These are phyloP conservation scores for Balamuthia mandrillaris DNA, from an alignment of 208 protist genomes.

Conservation along the genomic window DNA sequence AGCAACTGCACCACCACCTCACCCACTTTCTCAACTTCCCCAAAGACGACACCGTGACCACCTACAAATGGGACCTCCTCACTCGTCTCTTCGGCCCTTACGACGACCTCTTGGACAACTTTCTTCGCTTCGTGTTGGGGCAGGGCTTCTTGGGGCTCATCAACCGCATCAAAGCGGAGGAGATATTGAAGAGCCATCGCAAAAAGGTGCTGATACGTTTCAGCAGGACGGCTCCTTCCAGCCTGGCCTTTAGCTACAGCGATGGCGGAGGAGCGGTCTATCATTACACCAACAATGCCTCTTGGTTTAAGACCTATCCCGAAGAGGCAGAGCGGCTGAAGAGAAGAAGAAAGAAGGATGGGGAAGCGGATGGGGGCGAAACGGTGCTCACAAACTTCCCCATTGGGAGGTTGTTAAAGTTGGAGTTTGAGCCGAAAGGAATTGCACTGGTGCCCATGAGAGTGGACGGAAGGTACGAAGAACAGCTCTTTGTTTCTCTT, in stretches of 20 bases:
- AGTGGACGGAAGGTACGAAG: conserved; percentile 3
- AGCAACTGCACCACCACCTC: conserved; percentile 7
- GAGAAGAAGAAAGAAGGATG: too few species aligned
- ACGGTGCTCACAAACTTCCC: too few species aligned
- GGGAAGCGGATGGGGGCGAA: too few species aligned
- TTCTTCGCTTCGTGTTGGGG: neutral
- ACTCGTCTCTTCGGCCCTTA: conserved; percentile 15
- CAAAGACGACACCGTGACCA: neutral
- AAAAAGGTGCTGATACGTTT: conserved; percentile 18
- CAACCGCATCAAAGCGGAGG: conserved; percentile 11
- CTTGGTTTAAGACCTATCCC: too few species aligned
- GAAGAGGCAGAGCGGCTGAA: too few species aligned
- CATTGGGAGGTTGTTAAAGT: neutral
- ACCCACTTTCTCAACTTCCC: conserved; percentile 27
- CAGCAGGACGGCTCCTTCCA: neutral
- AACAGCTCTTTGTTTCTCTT: too few species aligned
- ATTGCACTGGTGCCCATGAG: neutral
- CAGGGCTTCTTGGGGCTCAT: conserved; percentile 1
- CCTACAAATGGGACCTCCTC: conserved; percentile 24
- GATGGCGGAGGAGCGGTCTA: too few species aligned
- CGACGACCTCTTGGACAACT: conserved; percentile 21
- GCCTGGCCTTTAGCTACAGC: neutral
- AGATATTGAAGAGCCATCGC: conserved; percentile 11
- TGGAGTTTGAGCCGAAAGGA: neutral
- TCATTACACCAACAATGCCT: neutral